Conservation (phyloP, 257 asterid species). For the Agastache rugosa region DNA sequence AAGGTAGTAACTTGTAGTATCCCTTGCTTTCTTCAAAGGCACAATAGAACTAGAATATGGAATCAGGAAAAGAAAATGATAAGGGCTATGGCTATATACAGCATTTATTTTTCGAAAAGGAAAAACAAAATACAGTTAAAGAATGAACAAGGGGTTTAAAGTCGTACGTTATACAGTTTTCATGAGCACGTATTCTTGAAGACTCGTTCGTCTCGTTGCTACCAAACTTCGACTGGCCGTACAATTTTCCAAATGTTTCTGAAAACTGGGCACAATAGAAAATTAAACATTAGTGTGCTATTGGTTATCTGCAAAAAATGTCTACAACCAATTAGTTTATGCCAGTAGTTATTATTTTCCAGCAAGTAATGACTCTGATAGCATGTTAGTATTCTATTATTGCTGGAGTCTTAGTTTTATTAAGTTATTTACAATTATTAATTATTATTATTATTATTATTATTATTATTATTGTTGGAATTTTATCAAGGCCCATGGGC, state of each 20-base stretch:
- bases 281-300: slow-evolving; percentile 13
- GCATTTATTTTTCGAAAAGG: slow-evolving; percentile 13
- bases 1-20: slow-evolving; percentile 54
- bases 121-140: slow-evolving; percentile 4
- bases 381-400: too few relatives aligned
- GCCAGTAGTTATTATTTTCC: too few relatives aligned
- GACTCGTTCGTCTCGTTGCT: slow-evolving; percentile 62
- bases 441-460: too few relatives aligned
- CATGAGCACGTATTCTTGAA: slow-evolving; percentile 70
- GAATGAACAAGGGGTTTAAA: slow-evolving; percentile 15
- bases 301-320: background rate
- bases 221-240: slow-evolving; percentile 77
- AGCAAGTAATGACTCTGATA: too few relatives aligned
- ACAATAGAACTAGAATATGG: slow-evolving; percentile 61
- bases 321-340: background rate
- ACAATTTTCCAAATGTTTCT: slow-evolving; percentile 86
- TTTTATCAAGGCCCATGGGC: too few relatives aligned
- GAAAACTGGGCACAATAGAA: slow-evolving; percentile 62
- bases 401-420: too few relatives aligned
- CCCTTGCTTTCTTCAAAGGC: slow-evolving; percentile 64
- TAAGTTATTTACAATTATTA: too few relatives aligned
- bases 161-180: slow-evolving; percentile 81
- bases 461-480: too few relatives aligned
- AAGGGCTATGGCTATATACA: background rate
- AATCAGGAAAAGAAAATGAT: slow-evolving; percentile 29